Base-by-base conservation (phyloP, 2,329 filamentous ascomycete species). In the Penicillium sp. region DNA sequence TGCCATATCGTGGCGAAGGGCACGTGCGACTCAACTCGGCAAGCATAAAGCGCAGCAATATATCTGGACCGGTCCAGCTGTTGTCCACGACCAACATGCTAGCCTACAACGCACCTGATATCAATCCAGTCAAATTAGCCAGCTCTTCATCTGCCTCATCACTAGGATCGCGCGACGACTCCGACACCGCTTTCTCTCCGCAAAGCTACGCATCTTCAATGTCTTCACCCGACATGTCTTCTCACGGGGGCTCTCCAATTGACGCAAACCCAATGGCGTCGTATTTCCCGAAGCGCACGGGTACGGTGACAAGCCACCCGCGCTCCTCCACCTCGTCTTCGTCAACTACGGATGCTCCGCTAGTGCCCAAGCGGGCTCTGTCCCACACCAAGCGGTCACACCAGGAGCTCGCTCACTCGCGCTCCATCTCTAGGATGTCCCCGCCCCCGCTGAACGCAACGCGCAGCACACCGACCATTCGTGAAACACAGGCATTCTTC, bases 11-110 rank as follows among this genome's bases (percentile, higher is more conserved):
- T 41, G 58, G 56, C 14, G 75, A 78, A 57, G 70, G 72, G n/a
- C 76, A 77, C 58, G 66, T 73, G 55, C 75, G 74, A 63, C 78
- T 77, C 55, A 69, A 73, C 31, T 67, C 77, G 9, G 77, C 74
- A 30, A 75, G 73, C 17, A 78, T 80, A 63, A 75, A 77, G 56
- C 74, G 77, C 46, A 74, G 68, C 58, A 74, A 77, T 59, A 99
- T 99, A 71, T 99, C 94, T 1, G 85, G 82, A 3, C 94, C 94
- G 0, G 82, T 96, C 50, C 87, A 91, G 74, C 82, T 99, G 60
- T 80, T 97, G 46, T 95, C 94, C 57, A 96, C 93, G 5, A 97
- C 94, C 65, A 99, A 97, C 75, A 91, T 95, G 84, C 87, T 97
- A 52, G 91, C 91, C 8, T 96, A 96, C 82, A 93, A 93, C 70